Evolutionary conservation across 2,329 filamentous ascomycete species (phyloP).

Genomic region (Fusarium luffae): DNA sequence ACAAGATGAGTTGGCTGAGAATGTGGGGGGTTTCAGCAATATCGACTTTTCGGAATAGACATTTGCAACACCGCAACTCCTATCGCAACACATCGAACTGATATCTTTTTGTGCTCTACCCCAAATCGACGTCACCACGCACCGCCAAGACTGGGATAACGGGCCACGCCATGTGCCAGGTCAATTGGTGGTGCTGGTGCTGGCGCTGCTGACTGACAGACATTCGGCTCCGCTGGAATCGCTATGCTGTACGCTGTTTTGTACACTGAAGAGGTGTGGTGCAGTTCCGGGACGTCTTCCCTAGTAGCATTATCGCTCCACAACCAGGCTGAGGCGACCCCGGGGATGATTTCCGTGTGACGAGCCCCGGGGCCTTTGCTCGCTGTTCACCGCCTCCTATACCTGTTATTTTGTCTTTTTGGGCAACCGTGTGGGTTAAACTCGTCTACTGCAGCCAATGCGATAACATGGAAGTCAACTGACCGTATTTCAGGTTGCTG

Average conservation of each 20-base stretch:
- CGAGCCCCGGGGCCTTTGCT: constrained; percentile 38
- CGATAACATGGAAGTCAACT: constrained; percentile 28
- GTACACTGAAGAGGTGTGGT: constrained; percentile 31
- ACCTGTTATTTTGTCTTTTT: constrained; percentile 24
- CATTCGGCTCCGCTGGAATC: constrained; percentile 32
- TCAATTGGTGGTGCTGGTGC: constrained; percentile 34
- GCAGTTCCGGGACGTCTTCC: constrained; percentile 32
- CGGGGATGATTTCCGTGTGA: constrained; percentile 46
- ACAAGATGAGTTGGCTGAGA: constrained; percentile 23
- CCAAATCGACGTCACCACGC: constrained; percentile 45
- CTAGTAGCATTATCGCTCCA: constrained; percentile 37
- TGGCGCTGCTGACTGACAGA: constrained; percentile 18
- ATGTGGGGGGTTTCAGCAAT: constrained; percentile 16
- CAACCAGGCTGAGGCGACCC: constrained; percentile 42
- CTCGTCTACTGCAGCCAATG: constrained; percentile 31
- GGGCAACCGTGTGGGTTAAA: constrained; percentile 24
- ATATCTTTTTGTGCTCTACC: constrained; percentile 31
- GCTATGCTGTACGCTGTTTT: constrained; percentile 9
- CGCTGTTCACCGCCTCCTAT: constrained; percentile 45
- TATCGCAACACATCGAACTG: constrained; percentile 34
- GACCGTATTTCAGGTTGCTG: constrained; percentile 32
- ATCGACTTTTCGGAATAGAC: constrained; percentile 19
- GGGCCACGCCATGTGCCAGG: constrained; percentile 38
- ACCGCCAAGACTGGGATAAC: constrained; percentile 36
- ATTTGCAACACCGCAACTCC: constrained; percentile 32